These are phyloP conservation scores for Helenozyma rhizophorensis DNA, from an alignment of 805 yeast genomes.

Conservation along the genomic window DNA sequence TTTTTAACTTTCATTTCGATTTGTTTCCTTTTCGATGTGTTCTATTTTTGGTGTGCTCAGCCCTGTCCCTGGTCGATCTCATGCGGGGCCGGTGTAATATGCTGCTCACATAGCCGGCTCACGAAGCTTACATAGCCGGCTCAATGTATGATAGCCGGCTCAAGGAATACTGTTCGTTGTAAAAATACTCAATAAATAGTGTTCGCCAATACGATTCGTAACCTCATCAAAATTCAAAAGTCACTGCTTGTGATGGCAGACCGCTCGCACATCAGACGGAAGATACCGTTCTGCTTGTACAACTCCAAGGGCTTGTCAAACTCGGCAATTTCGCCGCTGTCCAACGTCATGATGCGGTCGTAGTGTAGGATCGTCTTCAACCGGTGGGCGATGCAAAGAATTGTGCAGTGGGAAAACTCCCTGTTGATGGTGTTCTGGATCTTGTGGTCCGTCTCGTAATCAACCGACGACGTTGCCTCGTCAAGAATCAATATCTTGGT, in stretches of 20 bases:
- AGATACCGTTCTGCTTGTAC: slow-evolving; percentile 42
- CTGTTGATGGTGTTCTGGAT: slow-evolving; percentile 56
- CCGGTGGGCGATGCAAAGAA: slow-evolving; percentile 71
- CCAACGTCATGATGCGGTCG: slow-evolving; percentile 57
- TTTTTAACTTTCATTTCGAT: neutral
- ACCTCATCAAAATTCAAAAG: too few relatives aligned
- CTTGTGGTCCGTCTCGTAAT: slow-evolving; percentile 64
- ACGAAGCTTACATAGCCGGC: too few relatives aligned
- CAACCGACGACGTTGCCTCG: slow-evolving; percentile 77
- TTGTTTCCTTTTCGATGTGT: neutral
- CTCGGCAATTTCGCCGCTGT: slow-evolving; percentile 51
- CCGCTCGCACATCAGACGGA: slow-evolving; percentile 47
- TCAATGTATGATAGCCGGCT: too few relatives aligned
- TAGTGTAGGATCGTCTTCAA: slow-evolving; percentile 56
- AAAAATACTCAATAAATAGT: too few relatives aligned
- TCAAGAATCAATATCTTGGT: slow-evolving; percentile 61
- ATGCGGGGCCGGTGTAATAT: too few relatives aligned
- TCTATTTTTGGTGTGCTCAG: too few relatives aligned
- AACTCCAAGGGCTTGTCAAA: slow-evolving; percentile 50
- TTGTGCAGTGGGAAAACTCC: slow-evolving; percentile 61
- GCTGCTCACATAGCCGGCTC: too few relatives aligned
- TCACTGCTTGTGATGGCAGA: slow-evolving; percentile 30
- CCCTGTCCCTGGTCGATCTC: too few relatives aligned
- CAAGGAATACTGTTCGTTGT: too few relatives aligned
- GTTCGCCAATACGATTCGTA: too few relatives aligned